A percentile compares a stretch with the other conserved stretches of the same genome.
Conservation (phyloP, 2,329 filamentous ascomycete species). For the Beauveria australis region DNA sequence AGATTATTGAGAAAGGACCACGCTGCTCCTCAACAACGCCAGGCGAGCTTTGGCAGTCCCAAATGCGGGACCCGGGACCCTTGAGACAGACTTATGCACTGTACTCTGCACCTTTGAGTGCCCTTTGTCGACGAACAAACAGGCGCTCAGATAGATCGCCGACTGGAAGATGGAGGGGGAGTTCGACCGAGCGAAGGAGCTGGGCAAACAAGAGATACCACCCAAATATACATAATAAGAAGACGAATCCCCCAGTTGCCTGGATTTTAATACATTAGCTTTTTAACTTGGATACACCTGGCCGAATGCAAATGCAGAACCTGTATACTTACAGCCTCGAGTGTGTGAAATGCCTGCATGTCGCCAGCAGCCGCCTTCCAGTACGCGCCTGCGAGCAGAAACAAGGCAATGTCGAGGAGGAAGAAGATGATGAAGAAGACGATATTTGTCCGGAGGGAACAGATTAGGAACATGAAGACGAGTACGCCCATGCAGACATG, state of each 20-base stretch:
- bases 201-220: slow-evolving; percentile 9
- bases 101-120: background rate
- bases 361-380: slow-evolving; percentile 27
- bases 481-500: slow-evolving; percentile 53
- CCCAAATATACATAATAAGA: slow-evolving; percentile 8
- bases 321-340: background rate
- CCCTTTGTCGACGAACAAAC: background rate
- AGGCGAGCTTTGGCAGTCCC: background rate
- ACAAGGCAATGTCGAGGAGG: slow-evolving; percentile 46
- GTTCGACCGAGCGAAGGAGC: slow-evolving; percentile 1
- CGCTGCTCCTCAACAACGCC: background rate
- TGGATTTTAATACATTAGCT: background rate
- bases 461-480: slow-evolving; percentile 55
- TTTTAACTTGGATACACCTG: background rate
- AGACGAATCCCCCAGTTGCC: slow-evolving; percentile 1
- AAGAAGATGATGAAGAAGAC: slow-evolving; percentile 59
- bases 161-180: slow-evolving; percentile 2
- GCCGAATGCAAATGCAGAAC: background rate
- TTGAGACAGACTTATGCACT: background rate
- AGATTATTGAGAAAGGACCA: no score
- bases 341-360: background rate
- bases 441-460: slow-evolving; percentile 59
- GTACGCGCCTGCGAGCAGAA: slow-evolving; percentile 47
- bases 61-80: no score
- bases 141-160: background rate